Base-by-base conservation (phyloP, 1,284 basidiomycete genomes). In the Uromyces viciae-fabae region DNA sequence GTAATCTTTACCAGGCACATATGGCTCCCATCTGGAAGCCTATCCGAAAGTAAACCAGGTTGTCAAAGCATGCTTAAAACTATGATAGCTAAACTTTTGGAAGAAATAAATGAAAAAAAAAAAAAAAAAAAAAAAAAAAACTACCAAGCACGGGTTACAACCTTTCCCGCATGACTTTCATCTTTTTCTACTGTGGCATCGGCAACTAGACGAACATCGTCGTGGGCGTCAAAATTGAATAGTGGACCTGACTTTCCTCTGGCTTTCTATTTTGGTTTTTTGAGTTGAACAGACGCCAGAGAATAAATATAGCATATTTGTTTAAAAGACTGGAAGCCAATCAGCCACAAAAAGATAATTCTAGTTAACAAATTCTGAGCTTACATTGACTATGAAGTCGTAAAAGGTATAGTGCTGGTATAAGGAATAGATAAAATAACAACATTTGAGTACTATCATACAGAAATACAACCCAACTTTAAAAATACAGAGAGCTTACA, bases 161-260 rank as follows among this genome's bases (percentile, higher is more conserved):
- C 96, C 86, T 99, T 99, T 1, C 97, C 97, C 0, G 97, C 97
- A 85, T 99, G 97, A 9, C 94, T 95, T 85, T 99, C 97, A 85
- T 99, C 95, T 87, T 98, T 99, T 87, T 99, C 96, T 82, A 92
- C 91, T 0, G 94, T 94, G 0, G 96, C 96, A 85, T 99, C 97
- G 22, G 93, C 91, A n/a, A 98, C 88, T 82, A 99, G 86, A 4
- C 97, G 93, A 14, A 99, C 93, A 85, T 99, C 96, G 85, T 99
- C 96, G 86, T 99, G 96, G 8, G 98, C 97, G 86, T 99, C 97
- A 86, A 99, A 99, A 87, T 94, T 97, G 88, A 99, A 99, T 75
- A 99, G 87, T 0, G 96, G 96, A 0, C 96, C 97, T 0, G 95
- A 98, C 87, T 99, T 99, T 28, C 97, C 97, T 38, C 97, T 91